A percentile compares a stretch with the other conserved stretches of the same genome.
Evolutionary conservation across 1,139 yeast genomes (phyloP).

Genomic region (Yamadazyma triangularis): DNA sequence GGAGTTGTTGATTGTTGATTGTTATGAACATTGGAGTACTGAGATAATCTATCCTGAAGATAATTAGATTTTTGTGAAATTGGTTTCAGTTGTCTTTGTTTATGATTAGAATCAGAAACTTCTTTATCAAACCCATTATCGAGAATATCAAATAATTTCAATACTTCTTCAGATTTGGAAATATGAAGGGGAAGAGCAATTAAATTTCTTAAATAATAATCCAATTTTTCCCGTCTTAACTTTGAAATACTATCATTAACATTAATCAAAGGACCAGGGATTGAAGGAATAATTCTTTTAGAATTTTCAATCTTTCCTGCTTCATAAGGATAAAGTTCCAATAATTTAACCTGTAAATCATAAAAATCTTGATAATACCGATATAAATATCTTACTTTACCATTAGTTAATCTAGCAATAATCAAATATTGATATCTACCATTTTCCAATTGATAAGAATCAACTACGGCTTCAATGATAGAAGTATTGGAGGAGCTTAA

Average conservation of each 20-base stretch:
- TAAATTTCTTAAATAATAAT: slow-evolving; percentile 73
- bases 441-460: slow-evolving; percentile 74
- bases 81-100: slow-evolving; percentile 32
- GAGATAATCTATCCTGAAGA: slow-evolving; percentile 41
- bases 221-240: slow-evolving; percentile 79
- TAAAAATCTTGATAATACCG: slow-evolving; percentile 95
- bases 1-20: slow-evolving; percentile 22
- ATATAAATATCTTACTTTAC: slow-evolving; percentile 66
- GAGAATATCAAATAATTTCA: slow-evolving; percentile 63
- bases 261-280: slow-evolving; percentile 93
- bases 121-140: slow-evolving; percentile 59
- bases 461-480: slow-evolving; percentile 66
- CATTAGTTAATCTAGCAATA: slow-evolving; percentile 64
- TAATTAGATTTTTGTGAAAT: slow-evolving; percentile 38
- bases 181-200: slow-evolving; percentile 75
- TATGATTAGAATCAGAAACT: slow-evolving; percentile 17
- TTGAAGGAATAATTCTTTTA: slow-evolving; percentile 78
- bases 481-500: slow-evolving; percentile 29
- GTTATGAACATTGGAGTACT: slow-evolving; percentile 30
- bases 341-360: slow-evolving; percentile 80
- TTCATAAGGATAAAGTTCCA: slow-evolving; percentile 85
- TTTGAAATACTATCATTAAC: slow-evolving; percentile 87
- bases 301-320: slow-evolving; percentile 82
- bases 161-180: slow-evolving; percentile 65
- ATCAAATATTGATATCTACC: slow-evolving; percentile 90